A percentile compares a stretch with the other conserved stretches of the same genome.
phyloP scores from a whole-genome alignment of 768 basidiomycete species.

The Boletus sp. region DNA sequence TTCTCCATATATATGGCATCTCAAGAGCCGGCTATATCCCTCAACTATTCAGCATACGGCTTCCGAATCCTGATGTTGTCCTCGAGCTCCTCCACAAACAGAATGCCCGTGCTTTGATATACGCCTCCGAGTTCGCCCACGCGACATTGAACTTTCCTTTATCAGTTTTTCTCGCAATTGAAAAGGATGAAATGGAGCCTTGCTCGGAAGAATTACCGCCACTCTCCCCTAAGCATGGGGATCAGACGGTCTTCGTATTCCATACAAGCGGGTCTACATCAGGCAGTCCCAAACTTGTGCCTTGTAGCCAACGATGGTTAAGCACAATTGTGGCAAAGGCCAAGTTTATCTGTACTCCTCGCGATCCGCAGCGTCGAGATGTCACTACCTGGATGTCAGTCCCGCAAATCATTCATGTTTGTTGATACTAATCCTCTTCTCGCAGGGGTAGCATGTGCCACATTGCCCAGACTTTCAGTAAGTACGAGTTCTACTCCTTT shows the following conservation, averaged over 20 bases:
- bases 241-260: slow-evolving; percentile 64
- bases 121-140: slow-evolving; percentile 54
- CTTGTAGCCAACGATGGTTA: slow-evolving; percentile 67
- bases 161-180: slow-evolving; percentile 45
- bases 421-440: slow-evolving; percentile 34
- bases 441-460: slow-evolving; percentile 82
- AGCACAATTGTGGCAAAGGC: slow-evolving; percentile 62
- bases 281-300: slow-evolving; percentile 79
- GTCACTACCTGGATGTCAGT: slow-evolving; percentile 74
- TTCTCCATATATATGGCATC: slow-evolving; percentile 71
- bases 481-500: slow-evolving; percentile 32
- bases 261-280: slow-evolving; percentile 83
- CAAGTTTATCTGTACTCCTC: slow-evolving; percentile 47
- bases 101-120: slow-evolving; percentile 61
- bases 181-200: slow-evolving; percentile 37
- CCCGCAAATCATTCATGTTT: slow-evolving; percentile 14
- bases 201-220: slow-evolving; percentile 43
- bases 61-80: slow-evolving; percentile 70
- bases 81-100: slow-evolving; percentile 67
- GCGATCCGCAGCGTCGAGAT: slow-evolving; percentile 54
- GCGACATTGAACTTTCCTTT: slow-evolving; percentile 47
- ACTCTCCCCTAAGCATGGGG: slow-evolving; percentile 34
- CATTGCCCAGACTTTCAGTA: slow-evolving; percentile 75
- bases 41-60: slow-evolving; percentile 74
- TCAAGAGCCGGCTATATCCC: slow-evolving; percentile 77